Evolutionary conservation across 2,329 filamentous ascomycete species (phyloP), one percentile per base, ranked within the genome.

Genomic region (Colletotrichum filicis): DNA sequence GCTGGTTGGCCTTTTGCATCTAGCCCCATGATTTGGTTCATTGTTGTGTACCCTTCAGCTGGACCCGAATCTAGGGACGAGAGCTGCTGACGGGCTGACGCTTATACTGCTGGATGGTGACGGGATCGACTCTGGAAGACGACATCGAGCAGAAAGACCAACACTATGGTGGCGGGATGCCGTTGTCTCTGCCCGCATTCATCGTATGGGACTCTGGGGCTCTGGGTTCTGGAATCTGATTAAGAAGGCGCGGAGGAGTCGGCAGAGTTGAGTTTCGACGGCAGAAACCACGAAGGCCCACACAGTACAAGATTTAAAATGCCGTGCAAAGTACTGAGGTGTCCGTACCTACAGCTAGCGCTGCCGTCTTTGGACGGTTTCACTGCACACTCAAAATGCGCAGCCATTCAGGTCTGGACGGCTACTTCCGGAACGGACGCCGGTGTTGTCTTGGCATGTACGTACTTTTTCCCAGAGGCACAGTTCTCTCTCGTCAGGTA

Each of bases 341-440:
- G 30, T 32, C 30, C 30, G 2, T 49, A n/a, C 42, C 19, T 22
- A 35, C 32, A 35, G 32, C 68, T 58, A 68, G 64, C 49, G 37
- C 58, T 22, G 57, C 28, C 61, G 61, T 37, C 46, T 63, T 61
- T 68, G 64, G 57, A 68, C 37, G 68, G 64, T 71, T 62, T 71
- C 57, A 71, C 65, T 52, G 22, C 52, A 65, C 52, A 56, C 24
- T 65, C 49, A 30, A 26, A 65, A 56, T 46, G n/a, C 35, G 26
- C 32, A 42, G 30, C 19, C 22, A 26, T 49, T 49, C 8, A 32
- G 26, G 30, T 11, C 22, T 22, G 8, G 8, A 55, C 26, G 28
- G 60, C 26, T 24, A 14, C 49, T 49, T 24, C 61, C 46, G n/a
- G 14, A 24, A 35, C 42, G 8, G 42, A 22, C 19, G 42, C 42